Conservation (phyloP, 2,329 filamentous ascomycete genomes). For the Aspergillus quadrilineatus region DNA sequence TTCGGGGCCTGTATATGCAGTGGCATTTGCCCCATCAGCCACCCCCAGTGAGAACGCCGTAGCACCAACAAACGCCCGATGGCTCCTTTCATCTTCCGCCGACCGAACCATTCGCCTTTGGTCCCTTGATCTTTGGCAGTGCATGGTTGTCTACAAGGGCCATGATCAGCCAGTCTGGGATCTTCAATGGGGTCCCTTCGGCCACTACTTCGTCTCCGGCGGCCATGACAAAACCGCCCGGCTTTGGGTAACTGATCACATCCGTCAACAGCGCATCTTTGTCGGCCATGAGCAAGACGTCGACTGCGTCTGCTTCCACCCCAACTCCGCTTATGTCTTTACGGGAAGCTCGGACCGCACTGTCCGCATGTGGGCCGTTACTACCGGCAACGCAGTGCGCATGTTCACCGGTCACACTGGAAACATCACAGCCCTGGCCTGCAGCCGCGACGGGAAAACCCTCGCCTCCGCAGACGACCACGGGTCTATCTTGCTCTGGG, state of each 20-base stretch:
- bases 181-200: conserved; percentile 84
- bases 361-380: conserved; percentile 95
- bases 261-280: conserved; percentile 81
- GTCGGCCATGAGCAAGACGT: conserved; percentile 91
- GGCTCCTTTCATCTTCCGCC: conserved; percentile 81
- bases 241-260: conserved; percentile 89
- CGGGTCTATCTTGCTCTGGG: conserved; percentile 93
- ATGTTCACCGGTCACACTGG: conserved; percentile 91
- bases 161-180: conserved; percentile 89
- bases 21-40: conserved; percentile 79
- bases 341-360: conserved; percentile 91
- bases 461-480: conserved; percentile 87
- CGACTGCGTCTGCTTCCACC: conserved; percentile 90
- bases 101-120: conserved; percentile 89
- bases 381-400: conserved; percentile 80
- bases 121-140: conserved; percentile 90
- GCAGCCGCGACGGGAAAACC: conserved; percentile 81
- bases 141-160: conserved; percentile 88
- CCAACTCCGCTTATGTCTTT: conserved; percentile 90
- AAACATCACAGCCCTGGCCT: conserved; percentile 80
- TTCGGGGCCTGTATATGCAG: conserved; percentile 80
- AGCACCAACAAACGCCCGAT: conserved; percentile 63
- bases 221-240: conserved; percentile 88
- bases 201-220: conserved; percentile 88
- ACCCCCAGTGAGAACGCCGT: conserved; percentile 50